Conservation (phyloP, 306 rosid genomes). For the Luffa acutangula region DNA sequence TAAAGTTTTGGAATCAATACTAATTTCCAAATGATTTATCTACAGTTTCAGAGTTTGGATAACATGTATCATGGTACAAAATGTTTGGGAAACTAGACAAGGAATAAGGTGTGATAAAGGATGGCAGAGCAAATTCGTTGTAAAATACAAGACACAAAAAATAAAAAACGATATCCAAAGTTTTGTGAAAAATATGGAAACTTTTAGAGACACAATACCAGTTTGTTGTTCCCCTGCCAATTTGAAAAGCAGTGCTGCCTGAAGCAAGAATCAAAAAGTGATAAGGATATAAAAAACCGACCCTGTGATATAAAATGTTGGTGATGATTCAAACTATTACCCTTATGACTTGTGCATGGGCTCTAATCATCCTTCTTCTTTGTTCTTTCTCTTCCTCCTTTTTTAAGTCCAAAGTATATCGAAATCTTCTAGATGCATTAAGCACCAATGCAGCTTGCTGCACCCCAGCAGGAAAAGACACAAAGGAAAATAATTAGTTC, state of each 20-base stretch:
- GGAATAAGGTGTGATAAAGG: not conserved
- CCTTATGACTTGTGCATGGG: constrained; percentile 94
- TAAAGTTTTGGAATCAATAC: not conserved
- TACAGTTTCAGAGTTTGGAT: not conserved
- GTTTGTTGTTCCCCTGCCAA: constrained; percentile 76
- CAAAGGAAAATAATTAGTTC: constrained; percentile 18
- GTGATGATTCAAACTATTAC: constrained; percentile 33
- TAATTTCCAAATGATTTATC: not conserved
- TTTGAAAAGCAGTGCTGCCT: constrained; percentile 92
- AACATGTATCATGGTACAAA: not conserved
- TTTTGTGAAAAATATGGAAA: not conserved
- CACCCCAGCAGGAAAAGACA: constrained; percentile 8
- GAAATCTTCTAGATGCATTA: constrained; percentile 81
- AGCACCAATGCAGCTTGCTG: constrained; percentile 90
- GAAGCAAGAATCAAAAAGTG: constrained; percentile 22
- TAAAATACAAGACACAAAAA: not conserved
- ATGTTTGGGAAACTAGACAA: not conserved
- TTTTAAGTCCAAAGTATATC: constrained; percentile 79
- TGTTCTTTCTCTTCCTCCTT: constrained; percentile 59
- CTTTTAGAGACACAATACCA: constrained; percentile 37
- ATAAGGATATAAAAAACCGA: constrained; percentile 18
- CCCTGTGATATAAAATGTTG: constrained; percentile 4
- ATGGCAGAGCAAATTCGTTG: not conserved
- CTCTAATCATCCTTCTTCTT: constrained; percentile 67
- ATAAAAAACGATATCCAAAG: not conserved